Base-by-base conservation (phyloP, 208 protist species). In the Strigomonas oncopelti region DNA sequence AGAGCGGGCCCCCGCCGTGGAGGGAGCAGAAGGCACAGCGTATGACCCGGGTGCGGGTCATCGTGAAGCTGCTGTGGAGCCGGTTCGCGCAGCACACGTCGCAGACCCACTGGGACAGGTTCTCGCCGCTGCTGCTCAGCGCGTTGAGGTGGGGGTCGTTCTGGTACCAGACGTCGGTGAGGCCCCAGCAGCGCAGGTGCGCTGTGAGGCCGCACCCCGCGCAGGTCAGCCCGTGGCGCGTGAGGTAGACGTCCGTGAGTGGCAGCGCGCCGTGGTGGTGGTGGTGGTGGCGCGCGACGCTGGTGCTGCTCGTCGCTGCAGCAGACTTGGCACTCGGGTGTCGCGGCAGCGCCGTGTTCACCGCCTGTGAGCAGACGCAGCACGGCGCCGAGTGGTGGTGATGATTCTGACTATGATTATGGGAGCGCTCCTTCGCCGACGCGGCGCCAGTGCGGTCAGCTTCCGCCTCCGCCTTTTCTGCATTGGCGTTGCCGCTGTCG, bases 31-130 rank as follows among this genome's bases (percentile, higher is more conserved):
- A 65, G 53, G 74, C 55, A 60, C 77, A 87, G 31, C 76, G 66
- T 24, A 82, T 20, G 8, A 78, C 65, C 57, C 71, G 61, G 27
- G 71, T 75, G 36, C 67, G 69, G 57, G 78, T 68, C 27, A 75
- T 61, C 9, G 58, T 48, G 53, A 65, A 61, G 62, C 74, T 67
- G n/a, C 55, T 65, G 42, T 48, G 42, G 11, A 48, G 11, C 13
- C 42, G 42, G 16, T 48, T 48, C 42, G 42, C 42, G 42, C 42
- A 48, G 72, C 88, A 93, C 24, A 64, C 67, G 45, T 88, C 80
- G 51, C 88, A 93, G 22, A 60, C 62, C 88, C 88, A 93, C 36
- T 54, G n/a, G n/a, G n/a, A n/a, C n/a, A n/a, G n/a, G n/a, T n/a
- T n/a, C n/a, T n/a, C 34, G 34, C 34, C 34, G 34, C 34, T 11